These are phyloP conservation scores for Nitzschia sp. DNA, from an alignment of 108 stramenopile species.

Conservation along the genomic window DNA sequence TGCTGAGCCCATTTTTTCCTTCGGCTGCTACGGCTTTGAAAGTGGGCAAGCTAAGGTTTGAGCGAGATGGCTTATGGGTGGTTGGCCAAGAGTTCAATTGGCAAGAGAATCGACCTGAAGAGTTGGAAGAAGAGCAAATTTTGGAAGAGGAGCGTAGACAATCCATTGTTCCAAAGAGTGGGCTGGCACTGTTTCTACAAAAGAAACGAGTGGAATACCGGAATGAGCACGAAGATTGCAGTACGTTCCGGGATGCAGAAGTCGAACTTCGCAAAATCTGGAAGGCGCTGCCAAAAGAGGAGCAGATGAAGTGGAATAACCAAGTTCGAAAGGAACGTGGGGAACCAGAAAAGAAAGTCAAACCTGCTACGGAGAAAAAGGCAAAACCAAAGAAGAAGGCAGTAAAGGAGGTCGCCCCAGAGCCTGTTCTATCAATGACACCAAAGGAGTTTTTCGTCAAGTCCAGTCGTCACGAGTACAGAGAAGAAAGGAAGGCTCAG, in stretches of 20 bases:
- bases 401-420: neutral
- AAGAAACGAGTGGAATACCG: slow-evolving; percentile 24
- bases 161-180: slow-evolving; percentile 25
- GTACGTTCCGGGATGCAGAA: slow-evolving; percentile 28
- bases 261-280: slow-evolving; percentile 29
- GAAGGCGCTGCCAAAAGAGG: slow-evolving; percentile 16
- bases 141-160: slow-evolving; percentile 9
- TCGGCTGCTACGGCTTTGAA: slow-evolving; percentile 56
- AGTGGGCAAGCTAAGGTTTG: slow-evolving; percentile 71
- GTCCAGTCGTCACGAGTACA: slow-evolving; percentile 21
- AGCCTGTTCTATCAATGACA: slow-evolving; percentile 11
- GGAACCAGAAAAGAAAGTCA: slow-evolving; percentile 16
- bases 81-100: slow-evolving; percentile 84
- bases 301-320: slow-evolving; percentile 30
- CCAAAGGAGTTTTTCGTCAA: slow-evolving; percentile 24
- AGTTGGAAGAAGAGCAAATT: slow-evolving; percentile 23
- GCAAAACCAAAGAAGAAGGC: neutral
- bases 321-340: slow-evolving; percentile 33
- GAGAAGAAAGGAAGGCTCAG: slow-evolving; percentile 17
- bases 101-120: slow-evolving; percentile 50
- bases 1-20: slow-evolving; percentile 55
- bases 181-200: slow-evolving; percentile 33
- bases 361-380: neutral
- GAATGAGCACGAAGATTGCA: slow-evolving; percentile 16
- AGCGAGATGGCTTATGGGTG: slow-evolving; percentile 84